Evolutionary conservation across 2,329 filamentous ascomycete species (phyloP).

Genomic region (Capronia epimyces): DNA sequence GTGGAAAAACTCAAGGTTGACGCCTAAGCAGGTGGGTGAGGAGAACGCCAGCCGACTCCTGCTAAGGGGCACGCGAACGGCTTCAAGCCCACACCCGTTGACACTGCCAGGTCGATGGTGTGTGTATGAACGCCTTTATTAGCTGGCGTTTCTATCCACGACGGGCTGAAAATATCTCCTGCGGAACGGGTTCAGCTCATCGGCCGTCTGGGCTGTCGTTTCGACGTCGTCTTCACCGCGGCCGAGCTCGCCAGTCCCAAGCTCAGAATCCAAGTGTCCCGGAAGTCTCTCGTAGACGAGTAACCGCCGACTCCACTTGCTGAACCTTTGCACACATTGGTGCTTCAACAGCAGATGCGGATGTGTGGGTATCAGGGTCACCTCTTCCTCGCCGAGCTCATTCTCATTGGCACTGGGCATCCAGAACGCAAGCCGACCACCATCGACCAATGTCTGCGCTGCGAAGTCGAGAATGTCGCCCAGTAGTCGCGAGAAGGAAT

Average conservation of each 20-base stretch:
- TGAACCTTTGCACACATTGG: constrained; percentile 80
- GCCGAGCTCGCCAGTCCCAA: background rate
- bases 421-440: constrained; percentile 85
- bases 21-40: constrained; percentile 37
- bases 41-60: too few relatives aligned
- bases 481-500: constrained; percentile 85
- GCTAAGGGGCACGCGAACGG: too few relatives aligned
- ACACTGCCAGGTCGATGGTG: too few relatives aligned
- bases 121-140: background rate
- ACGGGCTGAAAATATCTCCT: constrained; percentile 39
- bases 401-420: constrained; percentile 87
- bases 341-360: constrained; percentile 66
- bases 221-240: constrained; percentile 39
- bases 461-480: constrained; percentile 85
- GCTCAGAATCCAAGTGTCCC: constrained; percentile 39
- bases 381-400: constrained; percentile 65
- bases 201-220: constrained; percentile 48
- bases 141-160: constrained; percentile 11
- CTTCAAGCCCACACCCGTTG: too few relatives aligned
- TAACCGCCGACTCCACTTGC: constrained; percentile 84
- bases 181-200: constrained; percentile 64
- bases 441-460: constrained; percentile 66
- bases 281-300: constrained; percentile 75
- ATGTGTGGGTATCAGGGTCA: constrained; percentile 45
- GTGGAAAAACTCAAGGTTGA: constrained; percentile 69